Conservation (phyloP, 2,329 filamentous ascomycete genomes). For the Spiromastix sp. region DNA sequence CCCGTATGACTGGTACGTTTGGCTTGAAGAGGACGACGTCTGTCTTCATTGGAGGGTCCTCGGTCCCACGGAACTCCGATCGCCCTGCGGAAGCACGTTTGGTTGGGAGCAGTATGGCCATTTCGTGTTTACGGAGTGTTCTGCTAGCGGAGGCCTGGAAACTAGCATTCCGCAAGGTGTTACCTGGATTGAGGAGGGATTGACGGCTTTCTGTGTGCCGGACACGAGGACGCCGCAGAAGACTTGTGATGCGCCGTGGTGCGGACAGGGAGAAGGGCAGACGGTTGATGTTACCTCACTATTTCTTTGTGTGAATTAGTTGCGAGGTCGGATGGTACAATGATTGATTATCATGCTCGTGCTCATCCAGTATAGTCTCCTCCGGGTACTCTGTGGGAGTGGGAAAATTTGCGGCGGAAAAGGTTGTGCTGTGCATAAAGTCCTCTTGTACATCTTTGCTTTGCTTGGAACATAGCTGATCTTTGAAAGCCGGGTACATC, state of each 20-base stretch:
- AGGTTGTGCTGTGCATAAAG: no score
- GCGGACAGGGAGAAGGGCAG: background rate
- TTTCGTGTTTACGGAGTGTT: conserved; percentile 1
- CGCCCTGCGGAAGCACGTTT: background rate
- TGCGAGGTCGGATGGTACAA: background rate
- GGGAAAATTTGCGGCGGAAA: no score
- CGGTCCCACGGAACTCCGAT: background rate
- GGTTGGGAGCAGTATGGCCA: background rate
- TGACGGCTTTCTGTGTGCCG: background rate
- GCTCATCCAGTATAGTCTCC: no score
- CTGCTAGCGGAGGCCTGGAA: background rate
- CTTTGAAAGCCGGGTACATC: no score
- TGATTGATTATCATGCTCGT: background rate
- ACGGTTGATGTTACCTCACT: background rate
- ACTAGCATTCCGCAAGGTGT: background rate
- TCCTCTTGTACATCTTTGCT: no score
- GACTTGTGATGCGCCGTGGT: background rate
- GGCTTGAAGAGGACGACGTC: background rate
- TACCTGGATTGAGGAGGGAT: background rate
- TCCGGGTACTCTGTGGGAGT: no score
- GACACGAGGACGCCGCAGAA: background rate
- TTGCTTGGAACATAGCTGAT: no score
- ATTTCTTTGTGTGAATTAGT: background rate
- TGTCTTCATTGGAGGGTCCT: background rate
- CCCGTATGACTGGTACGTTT: conserved; percentile 1